Base-by-base conservation (phyloP, 2,329 filamentous ascomycete genomes). In the Gnomoniopsis sp. region DNA sequence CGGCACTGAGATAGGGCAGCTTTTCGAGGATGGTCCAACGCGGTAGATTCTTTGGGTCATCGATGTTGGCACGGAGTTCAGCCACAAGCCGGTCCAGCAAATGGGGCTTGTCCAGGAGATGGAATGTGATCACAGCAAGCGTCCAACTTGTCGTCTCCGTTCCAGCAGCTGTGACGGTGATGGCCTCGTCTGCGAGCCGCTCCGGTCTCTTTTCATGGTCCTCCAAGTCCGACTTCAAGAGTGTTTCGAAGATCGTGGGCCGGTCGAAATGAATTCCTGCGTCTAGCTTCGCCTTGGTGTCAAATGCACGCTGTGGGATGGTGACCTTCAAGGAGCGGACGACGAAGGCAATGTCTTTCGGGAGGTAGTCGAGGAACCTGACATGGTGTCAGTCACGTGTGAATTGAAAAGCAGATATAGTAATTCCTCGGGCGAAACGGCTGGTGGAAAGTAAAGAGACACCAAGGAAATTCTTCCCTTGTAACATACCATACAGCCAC, bases 111-210 rank as follows among this genome's bases (percentile, higher is more conserved):
- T 30, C 26, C 10, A 55, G 52, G 2, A 49, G 22, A 14, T 53
- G 41, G 52, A 48, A 55, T 3, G 44, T 48, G 12, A 49, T 48
- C 11, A 55, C 43, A 10, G 26, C 12, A n/a, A 55, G 19, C 30
- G 44, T 21, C 52, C 52, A 55, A 19, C 52, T 34, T 17, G 52
- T 41, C 19, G 52, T 55, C 11, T 55, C 52, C 12, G 52, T 55
- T 12, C 52, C 52, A 11, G 52, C 52, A 19, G 30, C 34, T 15
- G 48, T 19, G 17, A 55, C 12, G 6, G 46, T 30, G 11, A 22
- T 48, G 6, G 23, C 22, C 71, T 71, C 62, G 23, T 67, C 68
- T 3, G 62, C 55, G 3, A 68, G 47, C 15, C 63, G 15, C 6
- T 57, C 48, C 10, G 38, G 48, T 2, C 36, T 1, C 6, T 44